Evolutionary conservation across 2,329 filamentous ascomycete genomes (phyloP).

Genomic region (Alternaria consortialis): DNA sequence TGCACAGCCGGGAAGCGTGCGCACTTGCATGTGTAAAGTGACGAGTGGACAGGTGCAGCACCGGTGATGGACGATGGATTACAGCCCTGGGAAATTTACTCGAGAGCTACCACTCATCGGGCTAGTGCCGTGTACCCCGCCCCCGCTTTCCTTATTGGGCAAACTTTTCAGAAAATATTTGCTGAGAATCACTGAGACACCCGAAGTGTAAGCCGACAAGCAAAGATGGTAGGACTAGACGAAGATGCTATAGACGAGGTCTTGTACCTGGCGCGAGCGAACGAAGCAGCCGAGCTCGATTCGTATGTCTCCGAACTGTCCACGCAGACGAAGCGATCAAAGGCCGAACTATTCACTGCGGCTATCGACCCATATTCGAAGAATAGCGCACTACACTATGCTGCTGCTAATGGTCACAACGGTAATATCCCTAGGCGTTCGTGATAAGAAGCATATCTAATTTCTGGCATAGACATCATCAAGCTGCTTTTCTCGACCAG

Average conservation of each 20-base stretch:
- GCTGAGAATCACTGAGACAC: slow-evolving; percentile 4
- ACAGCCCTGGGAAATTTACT: not conserved
- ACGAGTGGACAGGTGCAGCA: slow-evolving; percentile 9
- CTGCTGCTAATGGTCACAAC: slow-evolving; percentile 85
- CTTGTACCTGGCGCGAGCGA: slow-evolving; percentile 83
- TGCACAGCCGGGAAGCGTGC: slow-evolving; percentile 7
- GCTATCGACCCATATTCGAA: slow-evolving; percentile 79
- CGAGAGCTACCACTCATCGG: slow-evolving; percentile 6
- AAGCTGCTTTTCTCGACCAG: slow-evolving; percentile 52
- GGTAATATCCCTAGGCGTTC: slow-evolving; percentile 60
- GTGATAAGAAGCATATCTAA: slow-evolving; percentile 28
- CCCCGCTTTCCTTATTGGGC: slow-evolving; percentile 28
- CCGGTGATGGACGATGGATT: not conserved
- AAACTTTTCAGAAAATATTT: slow-evolving; percentile 25
- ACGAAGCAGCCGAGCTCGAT: slow-evolving; percentile 76
- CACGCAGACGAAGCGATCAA: slow-evolving; percentile 67
- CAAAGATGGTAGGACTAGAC: slow-evolving; percentile 38
- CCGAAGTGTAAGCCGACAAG: slow-evolving; percentile 6
- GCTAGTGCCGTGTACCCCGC: slow-evolving; percentile 22
- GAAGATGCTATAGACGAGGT: slow-evolving; percentile 91
- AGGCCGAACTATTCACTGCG: slow-evolving; percentile 70
- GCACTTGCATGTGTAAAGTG: slow-evolving; percentile 13
- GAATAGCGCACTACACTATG: slow-evolving; percentile 87
- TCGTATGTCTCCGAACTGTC: slow-evolving; percentile 67
- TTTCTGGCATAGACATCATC: slow-evolving; percentile 40